Base-by-base conservation (phyloP, 306 rosid species). In the Fagus sylvatica region DNA sequence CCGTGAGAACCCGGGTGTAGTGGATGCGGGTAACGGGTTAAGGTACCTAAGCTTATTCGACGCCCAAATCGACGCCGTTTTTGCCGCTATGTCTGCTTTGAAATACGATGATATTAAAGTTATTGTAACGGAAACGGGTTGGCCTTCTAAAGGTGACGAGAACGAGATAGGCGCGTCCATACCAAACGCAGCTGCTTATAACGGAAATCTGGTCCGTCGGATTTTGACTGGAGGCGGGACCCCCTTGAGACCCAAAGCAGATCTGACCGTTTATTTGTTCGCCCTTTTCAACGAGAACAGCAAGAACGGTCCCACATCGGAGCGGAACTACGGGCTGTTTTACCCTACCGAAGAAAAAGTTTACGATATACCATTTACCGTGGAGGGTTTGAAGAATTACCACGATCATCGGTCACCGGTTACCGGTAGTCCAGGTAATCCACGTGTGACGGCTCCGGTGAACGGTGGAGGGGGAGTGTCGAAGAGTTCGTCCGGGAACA, bases 41-140 rank as follows among this genome's bases (percentile, higher is more conserved):
- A 76, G 94, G 0, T 95, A 95, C 57, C 87, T 74, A 41, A 96
- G 79, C 83, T 85, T 96, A 28, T 91, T 96, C 66, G 99, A 96
- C 76, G 99, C 99, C 0, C 99, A 96, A 83, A 88, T 96, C 75
- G 99, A 96, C 81, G 99, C 99, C 79, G 98, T 96, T 72, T 96
- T 91, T 5, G 87, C 99, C 0, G 98, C 99, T 0, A 76, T 96
- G n/a, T 46, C 81, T 2, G 90, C 91, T 4, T 22, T 96, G 9
- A 91, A 93, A 69, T 96, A 85, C 83, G 70, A 93, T 78, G 97
- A 96, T 69, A 82, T 96, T 0, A 72, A 62, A 6, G 17, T 96
- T 15, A 98, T 96, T 0, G 91, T 96, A 0, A 80, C 96, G 0
- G 99, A 96, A 34, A 93, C 99, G 0, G 99, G 99, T 0, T 96